Evolutionary conservation across 2,329 filamentous ascomycete species (phyloP), one percentile per base, ranked within the genome.

Genomic region (Hirsutella rhossiliensis): DNA sequence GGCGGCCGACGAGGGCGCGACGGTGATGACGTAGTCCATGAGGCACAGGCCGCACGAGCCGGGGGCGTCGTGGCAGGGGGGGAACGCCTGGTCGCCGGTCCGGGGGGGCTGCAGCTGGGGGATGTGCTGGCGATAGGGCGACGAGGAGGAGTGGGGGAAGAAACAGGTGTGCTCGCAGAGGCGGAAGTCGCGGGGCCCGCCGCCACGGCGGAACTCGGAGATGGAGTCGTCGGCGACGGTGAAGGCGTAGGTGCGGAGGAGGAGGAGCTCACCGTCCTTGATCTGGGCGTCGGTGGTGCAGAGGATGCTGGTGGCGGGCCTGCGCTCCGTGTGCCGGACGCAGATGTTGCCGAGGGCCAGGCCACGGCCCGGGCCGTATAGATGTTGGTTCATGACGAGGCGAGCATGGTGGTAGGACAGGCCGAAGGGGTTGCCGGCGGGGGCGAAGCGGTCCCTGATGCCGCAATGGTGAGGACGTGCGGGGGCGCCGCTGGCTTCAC

Each of bases 11-110:
- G 17, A 6, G 31, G 45, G 44, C 28, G 31, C 27, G 36, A 54
- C 50, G 34, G 48, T 48, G 47, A 54, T 43, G 45, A 53, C 51
- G 45, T 54, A 54, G 41, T 54, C 52, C 45, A 53, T 53, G 41
- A 54, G 45, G 41, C 52, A 54, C 27, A 54, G 41, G 29, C 49
- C 49, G 30, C 52, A 54, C 12, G 52, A 53, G 34, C 52, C 52
- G 4, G 45, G 42, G 19, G 47, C 40, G 39, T 48, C 44, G 28
- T 18, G 18, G 45, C 51, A 54, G 11, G 49, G 32, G 18, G 47
- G 43, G 18, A 54, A 47, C 11, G 30, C 43, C 13, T 48, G 32
- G 20, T 41, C 42, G 30, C 43, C 44, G 5, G 29, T n/a, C 11
- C 47, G 42, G n/a, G 38, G 43, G 17, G 32, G 40, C 19, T 46